Evolutionary conservation across 1,284 basidiomycete species (phyloP).

Genomic region (Heterobasidion parviporum): DNA sequence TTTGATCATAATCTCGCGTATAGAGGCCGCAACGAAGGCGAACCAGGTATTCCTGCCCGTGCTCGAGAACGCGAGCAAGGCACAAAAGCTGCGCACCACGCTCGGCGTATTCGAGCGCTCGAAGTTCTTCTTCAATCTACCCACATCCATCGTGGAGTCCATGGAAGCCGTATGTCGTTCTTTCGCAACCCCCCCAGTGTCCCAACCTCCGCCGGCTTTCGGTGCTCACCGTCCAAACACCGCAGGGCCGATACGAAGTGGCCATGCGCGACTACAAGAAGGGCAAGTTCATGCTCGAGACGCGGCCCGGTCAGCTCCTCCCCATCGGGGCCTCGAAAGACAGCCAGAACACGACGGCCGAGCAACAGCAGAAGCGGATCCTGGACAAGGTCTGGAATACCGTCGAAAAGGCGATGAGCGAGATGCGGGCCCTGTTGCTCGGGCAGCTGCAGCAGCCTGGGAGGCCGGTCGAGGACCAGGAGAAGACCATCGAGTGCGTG

Average conservation of each 20-base stretch:
- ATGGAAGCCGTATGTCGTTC: constrained; percentile 69
- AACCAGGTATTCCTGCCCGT: constrained; percentile 96
- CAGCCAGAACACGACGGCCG: constrained; percentile 40
- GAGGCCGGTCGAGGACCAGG: constrained; percentile 86
- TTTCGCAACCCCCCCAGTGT: background rate
- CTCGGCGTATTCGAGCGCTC: constrained; percentile 94
- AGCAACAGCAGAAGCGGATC: constrained; percentile 84
- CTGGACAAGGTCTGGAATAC: constrained; percentile 95
- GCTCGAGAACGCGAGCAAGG: constrained; percentile 92
- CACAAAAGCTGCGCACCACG: constrained; percentile 87
- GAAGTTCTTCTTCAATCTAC: constrained; percentile 98
- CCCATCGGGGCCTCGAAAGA: constrained; percentile 53
- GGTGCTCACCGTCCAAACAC: background rate
- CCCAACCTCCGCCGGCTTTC: background rate
- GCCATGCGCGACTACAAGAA: constrained; percentile 97
- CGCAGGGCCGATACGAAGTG: constrained; percentile 85
- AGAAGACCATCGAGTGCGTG: constrained; percentile 91
- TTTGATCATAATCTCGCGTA: constrained; percentile 2
- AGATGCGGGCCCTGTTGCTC: constrained; percentile 80
- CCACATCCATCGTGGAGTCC: constrained; percentile 84
- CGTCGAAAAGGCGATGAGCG: constrained; percentile 91
- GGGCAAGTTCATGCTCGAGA: constrained; percentile 86
- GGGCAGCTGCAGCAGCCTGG: constrained; percentile 73
- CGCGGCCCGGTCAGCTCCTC: constrained; percentile 77
- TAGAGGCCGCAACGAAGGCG: constrained; percentile 83